These are phyloP conservation scores for Acorus gramineus DNA, from an alignment of 106 monocot genomes.

Conservation along the genomic window DNA sequence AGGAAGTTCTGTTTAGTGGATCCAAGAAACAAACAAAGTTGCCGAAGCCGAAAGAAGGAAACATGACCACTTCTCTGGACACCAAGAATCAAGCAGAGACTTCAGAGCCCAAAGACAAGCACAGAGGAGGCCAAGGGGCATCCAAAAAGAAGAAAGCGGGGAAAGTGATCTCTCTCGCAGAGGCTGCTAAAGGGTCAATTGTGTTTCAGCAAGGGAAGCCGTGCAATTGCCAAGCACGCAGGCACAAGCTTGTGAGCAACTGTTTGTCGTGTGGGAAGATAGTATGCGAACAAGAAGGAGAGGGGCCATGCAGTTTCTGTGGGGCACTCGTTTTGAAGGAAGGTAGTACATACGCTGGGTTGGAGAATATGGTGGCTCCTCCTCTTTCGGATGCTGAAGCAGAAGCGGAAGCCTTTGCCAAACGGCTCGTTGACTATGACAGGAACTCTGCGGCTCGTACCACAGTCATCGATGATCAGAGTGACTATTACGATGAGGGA, in stretches of 20 bases:
- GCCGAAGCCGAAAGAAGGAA: neutral
- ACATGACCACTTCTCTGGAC: slow-evolving; percentile 7
- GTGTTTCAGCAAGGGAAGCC: slow-evolving; percentile 90
- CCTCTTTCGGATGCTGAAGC: slow-evolving; percentile 57
- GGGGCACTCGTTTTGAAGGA: slow-evolving; percentile 89
- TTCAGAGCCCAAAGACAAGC: slow-evolving; percentile 18
- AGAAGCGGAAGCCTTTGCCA: slow-evolving; percentile 84
- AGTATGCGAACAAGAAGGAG: slow-evolving; percentile 98
- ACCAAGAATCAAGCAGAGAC: slow-evolving; percentile 24
- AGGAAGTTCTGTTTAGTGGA: slow-evolving; percentile 17
- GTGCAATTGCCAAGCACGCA: slow-evolving; percentile 88
- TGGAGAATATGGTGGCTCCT: slow-evolving; percentile 33
- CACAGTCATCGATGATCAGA: slow-evolving; percentile 91
- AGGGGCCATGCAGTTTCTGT: slow-evolving; percentile 91
- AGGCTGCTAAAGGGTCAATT: slow-evolving; percentile 78
- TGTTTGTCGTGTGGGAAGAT: slow-evolving; percentile 98
- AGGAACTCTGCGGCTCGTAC: slow-evolving; percentile 83
- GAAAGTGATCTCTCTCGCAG: slow-evolving; percentile 72
- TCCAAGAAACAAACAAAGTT: slow-evolving; percentile 46
- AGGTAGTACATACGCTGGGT: slow-evolving; percentile 89
- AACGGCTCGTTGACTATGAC: slow-evolving; percentile 95
- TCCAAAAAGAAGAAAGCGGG: slow-evolving; percentile 66
- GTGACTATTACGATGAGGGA: slow-evolving; percentile 93
- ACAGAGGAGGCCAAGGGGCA: slow-evolving; percentile 15
- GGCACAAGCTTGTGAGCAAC: slow-evolving; percentile 90